phyloP scores from a whole-genome alignment of 2,329 filamentous ascomycete genomes.

The Didymella sp. region DNA sequence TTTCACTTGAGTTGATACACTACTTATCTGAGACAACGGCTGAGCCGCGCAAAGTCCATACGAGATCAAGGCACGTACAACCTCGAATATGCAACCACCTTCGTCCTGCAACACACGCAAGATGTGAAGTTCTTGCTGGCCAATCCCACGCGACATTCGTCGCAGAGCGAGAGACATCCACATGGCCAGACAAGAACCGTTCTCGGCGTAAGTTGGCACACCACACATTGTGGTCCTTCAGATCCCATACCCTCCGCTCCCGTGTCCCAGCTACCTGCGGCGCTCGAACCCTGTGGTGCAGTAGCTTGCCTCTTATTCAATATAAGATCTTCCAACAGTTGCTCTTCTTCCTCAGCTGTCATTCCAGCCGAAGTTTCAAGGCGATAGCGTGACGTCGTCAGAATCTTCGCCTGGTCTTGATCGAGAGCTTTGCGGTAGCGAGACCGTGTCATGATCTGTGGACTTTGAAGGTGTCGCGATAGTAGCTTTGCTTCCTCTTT shows the following conservation, averaged over 20 bases:
- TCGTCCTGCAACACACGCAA: slow-evolving; percentile 90
- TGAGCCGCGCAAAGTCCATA: not conserved
- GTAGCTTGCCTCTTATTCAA: slow-evolving; percentile 59
- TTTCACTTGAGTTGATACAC: not conserved
- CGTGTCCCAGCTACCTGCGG: slow-evolving; percentile 65
- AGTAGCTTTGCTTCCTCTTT: slow-evolving; percentile 81
- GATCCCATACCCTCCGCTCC: slow-evolving; percentile 78
- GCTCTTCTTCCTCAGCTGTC: slow-evolving; percentile 62
- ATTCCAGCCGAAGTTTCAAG: slow-evolving; percentile 47
- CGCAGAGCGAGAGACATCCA: slow-evolving; percentile 90
- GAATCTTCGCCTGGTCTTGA: slow-evolving; percentile 71
- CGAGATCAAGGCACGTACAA: slow-evolving; percentile 77
- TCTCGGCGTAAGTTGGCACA: slow-evolving; percentile 85
- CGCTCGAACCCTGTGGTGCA: slow-evolving; percentile 32
- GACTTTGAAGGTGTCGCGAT: slow-evolving; percentile 76
- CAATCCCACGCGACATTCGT: slow-evolving; percentile 90
- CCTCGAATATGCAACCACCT: slow-evolving; percentile 87
- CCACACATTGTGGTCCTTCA: slow-evolving; percentile 83
- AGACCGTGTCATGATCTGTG: slow-evolving; percentile 80
- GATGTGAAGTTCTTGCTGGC: slow-evolving; percentile 98
- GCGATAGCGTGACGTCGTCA: slow-evolving; percentile 56
- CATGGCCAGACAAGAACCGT: slow-evolving; percentile 97
- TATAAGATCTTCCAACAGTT: slow-evolving; percentile 65
- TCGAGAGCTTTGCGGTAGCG: slow-evolving; percentile 73
- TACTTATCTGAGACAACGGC: not conserved